Base-by-base conservation (phyloP, 1,284 basidiomycete genomes). In the Porogramme epimiltina region DNA sequence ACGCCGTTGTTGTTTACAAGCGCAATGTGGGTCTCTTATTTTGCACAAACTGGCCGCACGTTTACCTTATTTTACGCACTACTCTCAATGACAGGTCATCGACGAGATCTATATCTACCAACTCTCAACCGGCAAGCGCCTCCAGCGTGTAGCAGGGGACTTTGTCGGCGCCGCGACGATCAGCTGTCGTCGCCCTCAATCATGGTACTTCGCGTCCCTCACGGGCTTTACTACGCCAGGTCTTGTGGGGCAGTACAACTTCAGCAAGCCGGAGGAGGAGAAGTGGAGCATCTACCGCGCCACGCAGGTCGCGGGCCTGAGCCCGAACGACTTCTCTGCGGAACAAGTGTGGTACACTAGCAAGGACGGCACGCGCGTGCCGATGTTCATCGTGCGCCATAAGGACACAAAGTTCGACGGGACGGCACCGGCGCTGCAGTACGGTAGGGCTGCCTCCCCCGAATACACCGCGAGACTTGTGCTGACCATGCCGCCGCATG, bases 371-470 rank as follows among this genome's bases (percentile, higher is more conserved):
- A 93, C 91, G 2, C 80, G 77, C 45, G 77, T 95, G 28, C 91
- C 92, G 2, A 93, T 95, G 90, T 95, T 93, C 65, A 79, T 95
- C 52, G 90, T 93, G 25, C 79, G 84, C 45, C 88, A 88, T 64
- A 89, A 89, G 66, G 78, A 77, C 20, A 89, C 87, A 18, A 73
- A 78, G 58, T 75, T 82, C 47, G 88, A 94, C 60, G 91, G 91
- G 9, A 87, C 84, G 0, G 89, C 90, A 0, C 85, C 92, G 4
- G 88, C 82, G 0, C 75, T 93, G 23, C 87, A 93, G 64, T 95
- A 93, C 59, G 90, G 88, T 80, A 64, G 68, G 75, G 66, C 57
- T 34, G 34, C 20, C 31, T 31, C 13, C 16, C 19, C 9, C 23
- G 28, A 31, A n/a, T 2, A 18, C 20, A 19, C 34, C 36, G 24